Evolutionary conservation across 2,329 filamentous ascomycete genomes (phyloP).

Genomic region (Chaetomiaceae sp.): DNA sequence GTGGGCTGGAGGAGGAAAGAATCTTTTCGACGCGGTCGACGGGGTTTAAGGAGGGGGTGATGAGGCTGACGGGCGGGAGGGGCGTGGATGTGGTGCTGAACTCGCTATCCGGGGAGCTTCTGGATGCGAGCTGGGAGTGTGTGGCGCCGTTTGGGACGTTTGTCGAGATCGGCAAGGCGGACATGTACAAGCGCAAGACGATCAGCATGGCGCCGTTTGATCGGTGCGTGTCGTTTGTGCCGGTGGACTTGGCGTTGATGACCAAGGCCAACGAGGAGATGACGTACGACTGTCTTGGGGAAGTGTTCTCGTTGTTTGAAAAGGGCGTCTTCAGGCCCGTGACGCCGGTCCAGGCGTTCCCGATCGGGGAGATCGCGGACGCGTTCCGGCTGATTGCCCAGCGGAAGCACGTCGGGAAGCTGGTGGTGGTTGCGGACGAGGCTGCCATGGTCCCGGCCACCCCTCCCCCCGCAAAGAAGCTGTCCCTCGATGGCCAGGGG

Average conservation of each 20-base stretch:
- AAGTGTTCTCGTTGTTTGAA: background rate
- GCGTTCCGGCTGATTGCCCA: background rate
- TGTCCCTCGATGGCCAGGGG: constrained; percentile 13
- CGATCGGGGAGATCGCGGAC: background rate
- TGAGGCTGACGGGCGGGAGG: constrained; percentile 26
- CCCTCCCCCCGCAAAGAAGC: background rate
- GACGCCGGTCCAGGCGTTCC: background rate
- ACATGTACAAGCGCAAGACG: constrained; percentile 1
- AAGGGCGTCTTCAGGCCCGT: background rate
- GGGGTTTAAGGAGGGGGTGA: constrained; percentile 31
- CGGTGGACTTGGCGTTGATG: constrained; percentile 6
- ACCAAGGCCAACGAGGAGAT: background rate
- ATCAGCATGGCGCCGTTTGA: constrained; percentile 15
- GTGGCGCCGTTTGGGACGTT: constrained; percentile 23
- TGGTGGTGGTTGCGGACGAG: constrained; percentile 30
- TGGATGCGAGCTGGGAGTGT: constrained; percentile 41
- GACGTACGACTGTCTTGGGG: background rate
- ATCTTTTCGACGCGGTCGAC: constrained; percentile 34
- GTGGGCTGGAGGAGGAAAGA: constrained; percentile 28
- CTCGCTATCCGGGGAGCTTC: constrained; percentile 36
- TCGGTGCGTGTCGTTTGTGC: constrained; percentile 3
- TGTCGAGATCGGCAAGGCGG: constrained; percentile 17
- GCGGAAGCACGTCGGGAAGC: constrained; percentile 37
- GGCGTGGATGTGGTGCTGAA: constrained; percentile 39
- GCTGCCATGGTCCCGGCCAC: constrained; percentile 1